Percentiles rank a stretch among this genome's conserved stretches.
Conservation (phyloP, 78 protist genomes). For the Acrasis kona region DNA sequence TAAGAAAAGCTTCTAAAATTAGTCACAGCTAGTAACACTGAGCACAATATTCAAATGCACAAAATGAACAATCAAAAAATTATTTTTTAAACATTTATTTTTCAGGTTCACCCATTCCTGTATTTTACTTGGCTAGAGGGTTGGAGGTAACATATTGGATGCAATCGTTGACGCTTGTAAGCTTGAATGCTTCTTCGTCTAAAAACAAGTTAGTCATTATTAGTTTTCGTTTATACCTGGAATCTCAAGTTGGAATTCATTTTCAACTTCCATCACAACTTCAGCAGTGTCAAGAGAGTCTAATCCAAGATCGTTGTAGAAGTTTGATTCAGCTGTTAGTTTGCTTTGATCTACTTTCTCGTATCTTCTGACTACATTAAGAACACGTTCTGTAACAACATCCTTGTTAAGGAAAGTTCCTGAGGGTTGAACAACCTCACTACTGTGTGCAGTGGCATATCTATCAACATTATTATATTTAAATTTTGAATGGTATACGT, state of each 20-base stretch:
- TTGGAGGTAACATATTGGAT: constrained; percentile 46
- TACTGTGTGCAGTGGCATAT: no score
- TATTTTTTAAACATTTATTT: no score
- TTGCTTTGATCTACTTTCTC: constrained; percentile 56
- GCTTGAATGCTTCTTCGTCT: constrained; percentile 71
- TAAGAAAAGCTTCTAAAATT: no score
- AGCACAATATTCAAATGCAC: no score
- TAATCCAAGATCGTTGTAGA: constrained; percentile 77
- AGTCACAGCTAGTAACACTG: no score
- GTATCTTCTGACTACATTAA: constrained; percentile 63
- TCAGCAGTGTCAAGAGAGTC: constrained; percentile 79
- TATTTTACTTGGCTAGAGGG: constrained; percentile 68
- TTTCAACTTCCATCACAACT: constrained; percentile 82
- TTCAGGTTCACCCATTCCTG: no score
- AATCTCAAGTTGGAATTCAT: constrained; percentile 78
- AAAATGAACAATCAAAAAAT: no score
- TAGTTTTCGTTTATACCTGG: no score
- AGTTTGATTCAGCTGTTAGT: constrained; percentile 60
- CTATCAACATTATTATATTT: no score
- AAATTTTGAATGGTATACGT: no score
- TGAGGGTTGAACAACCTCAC: no score
- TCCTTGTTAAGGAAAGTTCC: constrained; percentile 21
- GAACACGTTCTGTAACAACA: constrained; percentile 62
- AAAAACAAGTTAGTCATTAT: no score
- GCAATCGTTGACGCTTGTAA: constrained; percentile 48